phyloP scores from a whole-genome alignment of 805 yeast species.

The Wickerhamiella vanderwaltii region DNA sequence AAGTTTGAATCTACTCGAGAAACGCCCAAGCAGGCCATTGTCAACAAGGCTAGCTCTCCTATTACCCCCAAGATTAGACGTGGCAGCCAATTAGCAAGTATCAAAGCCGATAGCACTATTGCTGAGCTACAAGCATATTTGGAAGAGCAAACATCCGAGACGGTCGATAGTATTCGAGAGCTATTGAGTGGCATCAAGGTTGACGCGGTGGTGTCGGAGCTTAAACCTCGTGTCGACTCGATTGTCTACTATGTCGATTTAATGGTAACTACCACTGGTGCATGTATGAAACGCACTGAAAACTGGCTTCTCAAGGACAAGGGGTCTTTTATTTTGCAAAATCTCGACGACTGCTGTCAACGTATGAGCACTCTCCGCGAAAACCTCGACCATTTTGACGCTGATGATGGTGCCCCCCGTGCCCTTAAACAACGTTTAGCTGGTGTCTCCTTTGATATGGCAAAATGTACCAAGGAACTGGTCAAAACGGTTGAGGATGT shows the following conservation, averaged over 20 bases:
- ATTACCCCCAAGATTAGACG: background rate
- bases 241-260: slow-evolving; percentile 67
- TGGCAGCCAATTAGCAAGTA: background rate
- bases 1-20: too few relatives aligned
- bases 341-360: slow-evolving; percentile 70
- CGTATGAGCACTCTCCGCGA: slow-evolving; percentile 67
- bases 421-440: slow-evolving; percentile 80
- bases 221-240: slow-evolving; percentile 61
- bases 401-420: slow-evolving; percentile 48
- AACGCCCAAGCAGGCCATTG: too few relatives aligned
- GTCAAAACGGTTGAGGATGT: slow-evolving; percentile 96
- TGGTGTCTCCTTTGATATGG: slow-evolving; percentile 91
- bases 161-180: slow-evolving; percentile 78
- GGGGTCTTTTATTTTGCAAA: slow-evolving; percentile 82
- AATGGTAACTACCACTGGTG: slow-evolving; percentile 82
- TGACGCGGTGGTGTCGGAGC: slow-evolving; percentile 59
- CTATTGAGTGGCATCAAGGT: slow-evolving; percentile 39
- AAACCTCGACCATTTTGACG: slow-evolving; percentile 26
- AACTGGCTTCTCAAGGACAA: slow-evolving; percentile 77
- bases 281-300: slow-evolving; percentile 79
- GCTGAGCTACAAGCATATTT: slow-evolving; percentile 71
- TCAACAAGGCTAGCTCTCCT: too few relatives aligned
- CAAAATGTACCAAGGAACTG: slow-evolving; percentile 88
- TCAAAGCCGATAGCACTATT: slow-evolving; percentile 53
- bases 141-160: slow-evolving; percentile 89